Evolutionary conservation across 2,329 filamentous ascomycete species (phyloP), one percentile per base, ranked within the genome.

Genomic region (Pestalotiopsis sp.): DNA sequence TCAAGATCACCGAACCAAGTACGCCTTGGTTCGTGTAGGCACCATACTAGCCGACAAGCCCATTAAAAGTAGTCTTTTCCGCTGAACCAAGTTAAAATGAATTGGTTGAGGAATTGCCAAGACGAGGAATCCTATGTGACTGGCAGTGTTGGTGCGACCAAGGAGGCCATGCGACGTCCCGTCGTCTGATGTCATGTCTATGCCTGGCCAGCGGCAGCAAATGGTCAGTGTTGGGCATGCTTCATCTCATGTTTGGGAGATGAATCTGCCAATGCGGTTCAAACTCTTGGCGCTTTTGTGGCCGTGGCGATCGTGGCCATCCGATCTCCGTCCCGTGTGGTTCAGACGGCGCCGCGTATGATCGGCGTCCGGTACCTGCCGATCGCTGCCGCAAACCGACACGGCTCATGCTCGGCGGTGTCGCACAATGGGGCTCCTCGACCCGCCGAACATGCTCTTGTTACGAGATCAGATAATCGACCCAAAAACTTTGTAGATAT

Each of bases 261-360:
- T 17, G 24, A 61, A 35, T 39, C 10, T 35, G 58, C n/a, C 58
- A 35, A 20, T 14, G n/a, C 17, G 17, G 11, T 11, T n/a, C 26
- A 14, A 38, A 6, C n/a, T 39, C 48, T 65, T 57, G 62, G 62
- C 48, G 39, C 22, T 48, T 11, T 38, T 44, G n/a, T 13, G 35
- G 58, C 17, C 35, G 58, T 52, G 9, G 58, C 11, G 17, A 30
- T 56, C 14, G 9, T 13, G 14, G 24, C 44, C 64, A 59, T 66
- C 64, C 20, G 56, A 59, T 26, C 17, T 66, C 26, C 38, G 55
- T 66, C 64, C 64, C 64, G 64, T 44, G 26, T 44, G 26, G 26
- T 60, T 66, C 64, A 40, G 56, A 66, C 64, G 62, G 62, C 30
- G 24, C 30, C 7, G 22, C 13, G 64, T 66, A 66, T 66, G 64